phyloP scores from a whole-genome alignment of 2,329 filamentous ascomycete species.

The Setomelanomma holmii region DNA sequence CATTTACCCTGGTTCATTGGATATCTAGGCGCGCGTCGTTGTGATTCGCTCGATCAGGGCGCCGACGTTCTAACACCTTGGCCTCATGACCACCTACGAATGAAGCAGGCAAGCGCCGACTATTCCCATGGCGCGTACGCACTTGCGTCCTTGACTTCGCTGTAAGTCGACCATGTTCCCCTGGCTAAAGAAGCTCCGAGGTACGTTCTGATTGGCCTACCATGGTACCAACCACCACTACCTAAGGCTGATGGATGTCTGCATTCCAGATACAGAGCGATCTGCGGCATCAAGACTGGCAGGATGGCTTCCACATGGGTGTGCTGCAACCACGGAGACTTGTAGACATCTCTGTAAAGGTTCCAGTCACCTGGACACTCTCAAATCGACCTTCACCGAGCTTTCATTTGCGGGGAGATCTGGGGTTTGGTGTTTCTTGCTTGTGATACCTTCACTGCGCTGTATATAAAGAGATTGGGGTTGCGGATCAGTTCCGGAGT shows the following conservation, averaged over 20 bases:
- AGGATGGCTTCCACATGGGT: conserved; percentile 15
- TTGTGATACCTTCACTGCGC: conserved; percentile 20
- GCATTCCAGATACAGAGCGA: conserved; percentile 9
- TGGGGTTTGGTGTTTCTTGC: conserved; percentile 7
- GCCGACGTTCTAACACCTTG: conserved; percentile 1
- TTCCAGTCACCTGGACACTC: conserved; percentile 23
- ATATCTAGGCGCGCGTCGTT: neutral
- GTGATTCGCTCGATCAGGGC: conserved; percentile 10
- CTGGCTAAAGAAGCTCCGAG: conserved; percentile 11
- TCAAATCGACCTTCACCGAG: conserved; percentile 21
- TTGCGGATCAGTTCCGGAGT: neutral
- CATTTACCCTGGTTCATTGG: neutral
- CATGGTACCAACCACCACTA: neutral
- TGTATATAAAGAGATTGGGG: conserved; percentile 7
- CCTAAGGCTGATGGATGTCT: conserved; percentile 3
- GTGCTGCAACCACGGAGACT: conserved; percentile 26
- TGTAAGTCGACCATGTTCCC: conserved; percentile 9
- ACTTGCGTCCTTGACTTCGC: conserved; percentile 2
- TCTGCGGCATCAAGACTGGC: conserved; percentile 9
- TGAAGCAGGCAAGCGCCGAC: conserved; percentile 3
- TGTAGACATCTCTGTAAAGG: conserved; percentile 5
- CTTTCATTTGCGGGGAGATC: conserved; percentile 12
- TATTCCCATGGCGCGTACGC: conserved; percentile 11
- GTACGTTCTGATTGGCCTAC: conserved; percentile 10
- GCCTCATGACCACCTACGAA: conserved; percentile 11